Conservation (phyloP, 441 rosid genomes). For the Pelargonium fulgidum region DNA sequence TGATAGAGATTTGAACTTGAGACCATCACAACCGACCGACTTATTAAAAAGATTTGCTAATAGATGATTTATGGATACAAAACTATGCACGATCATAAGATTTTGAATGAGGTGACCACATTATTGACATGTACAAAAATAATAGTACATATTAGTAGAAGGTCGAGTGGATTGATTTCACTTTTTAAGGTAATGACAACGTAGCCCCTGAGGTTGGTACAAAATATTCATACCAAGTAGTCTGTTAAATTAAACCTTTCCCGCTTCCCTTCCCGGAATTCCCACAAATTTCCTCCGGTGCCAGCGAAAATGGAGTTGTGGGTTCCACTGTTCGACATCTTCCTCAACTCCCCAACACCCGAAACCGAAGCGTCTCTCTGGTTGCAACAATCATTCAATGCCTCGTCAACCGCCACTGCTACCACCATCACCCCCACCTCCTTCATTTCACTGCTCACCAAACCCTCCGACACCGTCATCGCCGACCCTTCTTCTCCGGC, state of each 20-base stretch:
- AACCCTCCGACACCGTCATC: slow-evolving; percentile 27
- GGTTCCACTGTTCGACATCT: slow-evolving; percentile 54
- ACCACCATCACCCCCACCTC: slow-evolving; percentile 46
- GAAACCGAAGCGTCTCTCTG: slow-evolving; percentile 65
- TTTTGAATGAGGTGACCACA: too few species aligned
- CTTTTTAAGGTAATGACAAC: too few species aligned
- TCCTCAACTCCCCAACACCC: slow-evolving; percentile 50
- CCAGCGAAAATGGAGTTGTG: slow-evolving; percentile 48
- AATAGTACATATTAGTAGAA: too few species aligned
- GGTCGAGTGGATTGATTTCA: too few species aligned
- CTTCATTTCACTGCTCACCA: slow-evolving; percentile 48
- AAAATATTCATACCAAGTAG: too few species aligned
- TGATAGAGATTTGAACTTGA: too few species aligned
- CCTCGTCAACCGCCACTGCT: slow-evolving; percentile 25
- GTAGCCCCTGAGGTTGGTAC: too few species aligned
- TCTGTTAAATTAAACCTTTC: background rate
- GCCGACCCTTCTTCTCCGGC: slow-evolving; percentile 25
- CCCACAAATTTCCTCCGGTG: background rate
- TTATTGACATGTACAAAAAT: too few species aligned
- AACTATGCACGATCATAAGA: too few species aligned
- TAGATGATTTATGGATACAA: too few species aligned
- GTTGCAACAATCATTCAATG: slow-evolving; percentile 46
- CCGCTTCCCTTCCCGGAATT: background rate
- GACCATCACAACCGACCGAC: too few species aligned
- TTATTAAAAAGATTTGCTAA: too few species aligned